Evolutionary conservation across 2,329 filamentous ascomycete species (phyloP), one percentile per base, ranked within the genome.

Genomic region (Colletotrichum somersetense): DNA sequence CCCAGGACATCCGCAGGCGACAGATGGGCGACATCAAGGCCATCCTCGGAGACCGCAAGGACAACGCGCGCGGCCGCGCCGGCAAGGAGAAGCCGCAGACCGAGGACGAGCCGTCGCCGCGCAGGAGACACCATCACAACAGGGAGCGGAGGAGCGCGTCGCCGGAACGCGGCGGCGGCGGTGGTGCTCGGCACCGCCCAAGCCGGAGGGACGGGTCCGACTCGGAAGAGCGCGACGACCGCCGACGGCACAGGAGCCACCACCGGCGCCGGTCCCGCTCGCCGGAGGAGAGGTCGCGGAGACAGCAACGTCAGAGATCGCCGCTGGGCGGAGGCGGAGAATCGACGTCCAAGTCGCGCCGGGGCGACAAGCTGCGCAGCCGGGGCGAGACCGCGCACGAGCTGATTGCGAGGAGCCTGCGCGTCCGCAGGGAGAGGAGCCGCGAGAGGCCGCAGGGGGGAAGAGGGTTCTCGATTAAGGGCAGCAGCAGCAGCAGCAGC

Each of bases 11-110:
- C 59, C 81, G 89, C 52, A 86, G 82, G 57, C 84, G 89, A 12
- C 89, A 91, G 78, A 84, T 91, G 75, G 89, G 89, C 7, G 86
- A 88, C 72, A 91, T 91, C 59, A 85, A 88, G 58, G 88, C 89
- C 2, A 89, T 91, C 57, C 77, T 91, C 7, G 83, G 85, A 33
- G 85, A 85, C 56, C 50, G 72, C 75, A 78, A 66, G 71, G 73
- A 59, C 8, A 73, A 56, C 8, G 72, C 72, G 66, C 66, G 26
- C 18, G 75, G 71, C 64, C 65, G 67, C 55, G 61, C 53, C 30
- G 55, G 62, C 3, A 48, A n/a, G 1, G 69, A 73, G 59, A 74
- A 66, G 61, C 38, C 64, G 53, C 48, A 53, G 10, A 53, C 52
- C 26, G 52, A 56, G n/a, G 56, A 64, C 18, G 55, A 30, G 18